phyloP scores from a whole-genome alignment of 2,329 filamentous ascomycete species.

The Aspergillus neoniger region DNA sequence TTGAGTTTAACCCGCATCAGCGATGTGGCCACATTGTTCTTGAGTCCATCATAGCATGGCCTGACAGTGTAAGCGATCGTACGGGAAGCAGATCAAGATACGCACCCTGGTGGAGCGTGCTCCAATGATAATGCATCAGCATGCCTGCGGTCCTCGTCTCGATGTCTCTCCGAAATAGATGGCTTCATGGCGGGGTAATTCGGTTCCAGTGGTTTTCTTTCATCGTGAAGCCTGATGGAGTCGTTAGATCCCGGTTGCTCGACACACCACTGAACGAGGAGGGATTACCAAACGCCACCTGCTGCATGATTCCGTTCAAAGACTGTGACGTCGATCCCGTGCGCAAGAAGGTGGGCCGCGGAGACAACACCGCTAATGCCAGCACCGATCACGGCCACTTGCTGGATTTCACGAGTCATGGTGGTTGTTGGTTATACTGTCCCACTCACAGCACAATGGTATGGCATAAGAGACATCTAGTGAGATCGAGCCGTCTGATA shows the following conservation, averaged over 20 bases:
- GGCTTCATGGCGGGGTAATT: slow-evolving; percentile 38
- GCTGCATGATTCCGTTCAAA: slow-evolving; percentile 55
- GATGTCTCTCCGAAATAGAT: slow-evolving; percentile 16
- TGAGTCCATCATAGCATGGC: slow-evolving; percentile 55
- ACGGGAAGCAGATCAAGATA: too few relatives aligned
- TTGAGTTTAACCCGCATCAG: slow-evolving; percentile 53
- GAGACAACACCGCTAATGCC: slow-evolving; percentile 54
- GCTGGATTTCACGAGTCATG: slow-evolving; percentile 27
- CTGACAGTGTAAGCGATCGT: slow-evolving; percentile 30
- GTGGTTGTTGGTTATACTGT: neutral
- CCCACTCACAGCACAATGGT: neutral
- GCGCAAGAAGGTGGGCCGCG: slow-evolving; percentile 49
- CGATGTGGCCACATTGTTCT: slow-evolving; percentile 56
- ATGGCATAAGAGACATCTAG: neutral
- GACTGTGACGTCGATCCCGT: slow-evolving; percentile 53
- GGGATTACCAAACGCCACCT: slow-evolving; percentile 59
- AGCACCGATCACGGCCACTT: slow-evolving; percentile 54
- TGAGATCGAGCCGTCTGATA: neutral
- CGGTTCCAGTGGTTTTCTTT: slow-evolving; percentile 51
- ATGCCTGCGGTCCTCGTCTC: neutral
- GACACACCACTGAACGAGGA: neutral
- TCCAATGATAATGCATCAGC: slow-evolving; percentile 21
- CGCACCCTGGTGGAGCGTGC: slow-evolving; percentile 55
- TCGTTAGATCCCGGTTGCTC: neutral
- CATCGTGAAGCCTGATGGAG: slow-evolving; percentile 51